Percentiles rank a stretch among this genome's conserved stretches.
Conservation (phyloP, 345 rosid species). For the Salix udensis region DNA sequence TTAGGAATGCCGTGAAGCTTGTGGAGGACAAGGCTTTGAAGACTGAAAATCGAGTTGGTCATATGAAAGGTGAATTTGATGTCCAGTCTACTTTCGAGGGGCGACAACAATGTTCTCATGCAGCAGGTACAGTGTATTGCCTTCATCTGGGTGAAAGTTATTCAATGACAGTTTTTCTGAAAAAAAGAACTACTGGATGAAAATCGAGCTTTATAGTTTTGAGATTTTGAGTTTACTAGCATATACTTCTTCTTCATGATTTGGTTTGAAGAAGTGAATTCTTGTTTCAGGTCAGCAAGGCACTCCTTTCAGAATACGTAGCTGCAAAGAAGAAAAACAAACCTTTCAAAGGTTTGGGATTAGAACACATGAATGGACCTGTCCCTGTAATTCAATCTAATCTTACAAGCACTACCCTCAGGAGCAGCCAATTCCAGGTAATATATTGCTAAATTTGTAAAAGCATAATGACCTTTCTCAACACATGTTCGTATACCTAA, state of each 20-base stretch:
- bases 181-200: background rate
- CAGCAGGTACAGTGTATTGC: conserved; percentile 61
- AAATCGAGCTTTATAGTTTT: too few species aligned
- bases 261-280: conserved; percentile 5
- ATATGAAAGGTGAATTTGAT: conserved; percentile 77
- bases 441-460: background rate
- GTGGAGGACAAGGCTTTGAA: conserved; percentile 92
- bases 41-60: conserved; percentile 86
- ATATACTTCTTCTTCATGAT: background rate
- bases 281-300: conserved; percentile 75
- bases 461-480: background rate
- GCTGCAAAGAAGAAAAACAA: conserved; percentile 60
- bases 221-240: background rate
- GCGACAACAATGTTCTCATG: conserved; percentile 81
- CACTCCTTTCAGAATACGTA: conserved; percentile 72
- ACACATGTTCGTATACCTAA: background rate
- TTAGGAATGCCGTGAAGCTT: conserved; percentile 97
- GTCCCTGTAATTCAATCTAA: conserved; percentile 59
- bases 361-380: conserved; percentile 81
- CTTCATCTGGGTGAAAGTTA: background rate
- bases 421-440: conserved; percentile 75
- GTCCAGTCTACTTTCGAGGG: conserved; percentile 95
- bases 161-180: background rate
- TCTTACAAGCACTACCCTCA: conserved; percentile 62
- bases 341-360: conserved; percentile 64